Evolutionary conservation across 371 early-diverging fungal genomes (phyloP), one percentile per base, ranked within the genome.

Genomic region (Nematocida ausubeli): DNA sequence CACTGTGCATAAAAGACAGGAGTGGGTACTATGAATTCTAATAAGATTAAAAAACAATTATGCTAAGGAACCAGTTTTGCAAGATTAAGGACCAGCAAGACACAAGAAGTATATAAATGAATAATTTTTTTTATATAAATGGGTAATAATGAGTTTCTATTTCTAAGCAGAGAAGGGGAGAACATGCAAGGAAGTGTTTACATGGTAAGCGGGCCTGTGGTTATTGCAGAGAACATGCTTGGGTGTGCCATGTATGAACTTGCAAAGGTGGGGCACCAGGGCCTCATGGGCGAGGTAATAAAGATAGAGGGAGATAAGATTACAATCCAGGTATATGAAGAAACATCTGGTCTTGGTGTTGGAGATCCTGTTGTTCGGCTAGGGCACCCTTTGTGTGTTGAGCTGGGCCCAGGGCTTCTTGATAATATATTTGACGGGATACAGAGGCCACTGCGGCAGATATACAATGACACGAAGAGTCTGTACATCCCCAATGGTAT

Each of bases 321-420:
- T 22, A 98, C 98, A 35, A 92, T 99, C 80, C 98, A 99, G 87
- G 98, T 99, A 26, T 99, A 99, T 89, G 99, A 99, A 86, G 99
- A 99, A 87, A 99, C 99, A 65, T 24, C 19, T 79, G 99, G 99
- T 83, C 87, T 99, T 70, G 93, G 93, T 35, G 94, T 97, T 30
- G 96, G 96, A 51, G 99, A 99, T 89, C 95, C 95, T 9, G 97
- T 99, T 55, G 88, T 94, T 40, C 89, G 92, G 85, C 93, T 97
- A 28, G 95, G 95, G 65, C 92, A 93, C 84, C 98, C 98, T 49
- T 87, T 99, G 66, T 97, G 96, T 22, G 98, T 95, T 39, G 98
- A 99, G 87, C 89, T 99, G 37, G 99, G 99, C 26, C 99, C 99
- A 69, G 99, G 93, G 88, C 89, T 99, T 47, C 92, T 94, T 90